phyloP scores from a whole-genome alignment of 208 protist species.

The Crithidia thermophila region DNA sequence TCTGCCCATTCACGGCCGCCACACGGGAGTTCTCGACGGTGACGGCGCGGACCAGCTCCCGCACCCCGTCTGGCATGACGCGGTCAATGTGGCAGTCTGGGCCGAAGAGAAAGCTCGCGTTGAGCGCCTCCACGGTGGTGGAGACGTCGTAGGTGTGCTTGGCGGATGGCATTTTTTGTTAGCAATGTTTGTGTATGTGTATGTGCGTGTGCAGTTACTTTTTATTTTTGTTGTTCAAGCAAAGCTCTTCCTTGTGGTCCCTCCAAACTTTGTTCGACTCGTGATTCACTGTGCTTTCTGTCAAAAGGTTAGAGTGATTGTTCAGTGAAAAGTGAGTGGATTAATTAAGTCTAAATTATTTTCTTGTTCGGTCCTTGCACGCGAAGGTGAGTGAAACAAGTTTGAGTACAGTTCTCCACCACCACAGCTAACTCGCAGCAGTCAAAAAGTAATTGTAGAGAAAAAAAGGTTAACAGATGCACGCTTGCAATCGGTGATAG shows the following conservation, averaged over 20 bases:
- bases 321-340: too few relatives aligned
- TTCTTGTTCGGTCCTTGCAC: too few relatives aligned
- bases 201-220: background rate
- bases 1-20: slow-evolving; percentile 46
- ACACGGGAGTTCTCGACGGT: slow-evolving; percentile 35
- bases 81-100: slow-evolving; percentile 68
- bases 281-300: too few relatives aligned
- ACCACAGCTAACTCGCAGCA: too few relatives aligned
- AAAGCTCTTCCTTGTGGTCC: background rate
- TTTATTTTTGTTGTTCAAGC: slow-evolving; percentile 4
- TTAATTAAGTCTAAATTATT: too few relatives aligned
- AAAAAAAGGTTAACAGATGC: too few relatives aligned
- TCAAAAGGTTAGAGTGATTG: too few relatives aligned
- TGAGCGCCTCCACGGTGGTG: slow-evolving; percentile 53
- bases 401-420: too few relatives aligned
- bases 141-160: slow-evolving; percentile 29
- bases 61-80: slow-evolving; percentile 33
- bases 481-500: too few relatives aligned
- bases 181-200: slow-evolving; percentile 8
- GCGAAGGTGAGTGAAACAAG: too few relatives aligned
- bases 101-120: slow-evolving; percentile 52
- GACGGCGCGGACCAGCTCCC: slow-evolving; percentile 32
- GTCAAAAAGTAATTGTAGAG: too few relatives aligned
- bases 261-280: too few relatives aligned
- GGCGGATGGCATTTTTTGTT: slow-evolving; percentile 10